Evolutionary conservation across 2,329 filamentous ascomycete genomes (phyloP).

Genomic region (Didymellaceae sp.): DNA sequence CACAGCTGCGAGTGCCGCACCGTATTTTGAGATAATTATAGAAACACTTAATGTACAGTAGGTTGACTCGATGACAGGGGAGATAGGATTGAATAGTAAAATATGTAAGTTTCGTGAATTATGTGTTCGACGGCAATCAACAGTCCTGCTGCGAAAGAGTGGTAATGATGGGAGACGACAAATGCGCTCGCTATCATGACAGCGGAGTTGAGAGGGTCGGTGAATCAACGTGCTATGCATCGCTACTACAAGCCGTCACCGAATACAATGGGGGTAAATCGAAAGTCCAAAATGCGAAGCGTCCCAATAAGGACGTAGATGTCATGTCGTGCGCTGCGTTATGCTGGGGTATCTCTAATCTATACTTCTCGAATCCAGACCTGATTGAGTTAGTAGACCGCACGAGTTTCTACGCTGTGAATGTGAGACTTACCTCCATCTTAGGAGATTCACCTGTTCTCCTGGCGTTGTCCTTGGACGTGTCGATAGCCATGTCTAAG

Average conservation of each 20-base stretch:
- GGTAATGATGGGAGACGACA: constrained; percentile 21
- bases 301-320: constrained; percentile 18
- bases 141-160: constrained; percentile 48
- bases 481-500: constrained; percentile 82
- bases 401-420: neutral
- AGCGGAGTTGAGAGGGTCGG: constrained; percentile 22
- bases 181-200: constrained; percentile 45
- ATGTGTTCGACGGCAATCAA: constrained; percentile 33
- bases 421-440: constrained; percentile 78
- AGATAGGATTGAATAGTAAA: neutral
- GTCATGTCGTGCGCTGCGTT: constrained; percentile 33
- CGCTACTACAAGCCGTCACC: constrained; percentile 17
- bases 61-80: constrained; percentile 5
- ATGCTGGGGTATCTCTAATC: constrained; percentile 49
- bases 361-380: constrained; percentile 56
- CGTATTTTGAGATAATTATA: constrained; percentile 1
- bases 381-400: constrained; percentile 44
- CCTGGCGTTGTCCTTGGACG: constrained; percentile 70
- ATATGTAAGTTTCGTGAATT: constrained; percentile 11
- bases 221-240: constrained; percentile 20
- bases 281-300: constrained; percentile 17
- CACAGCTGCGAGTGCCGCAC: constrained; percentile 5
- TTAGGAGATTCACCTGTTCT: constrained; percentile 87
- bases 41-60: neutral
- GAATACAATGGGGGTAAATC: constrained; percentile 18